phyloP scores from a whole-genome alignment of 176 grass and related monocot species.

The Raddia distichophylla region DNA sequence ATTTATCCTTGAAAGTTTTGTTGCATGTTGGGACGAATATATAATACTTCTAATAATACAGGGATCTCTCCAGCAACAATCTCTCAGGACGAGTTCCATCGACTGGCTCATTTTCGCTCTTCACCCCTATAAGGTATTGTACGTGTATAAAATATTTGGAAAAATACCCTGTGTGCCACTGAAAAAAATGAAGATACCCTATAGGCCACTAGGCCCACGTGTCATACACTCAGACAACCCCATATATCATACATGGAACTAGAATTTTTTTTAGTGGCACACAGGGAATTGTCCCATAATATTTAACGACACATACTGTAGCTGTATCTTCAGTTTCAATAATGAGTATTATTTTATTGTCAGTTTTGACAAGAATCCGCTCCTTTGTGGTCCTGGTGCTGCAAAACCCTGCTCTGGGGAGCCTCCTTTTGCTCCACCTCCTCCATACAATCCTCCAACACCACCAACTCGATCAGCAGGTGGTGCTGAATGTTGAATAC shows the following conservation, averaged over 20 bases:
- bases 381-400: conserved; percentile 69
- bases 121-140: conserved; percentile 81
- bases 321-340: conserved; percentile 16
- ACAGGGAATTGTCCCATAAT: not conserved
- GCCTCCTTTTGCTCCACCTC: conserved; percentile 59
- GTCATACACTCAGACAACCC: too few relatives aligned
- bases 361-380: conserved; percentile 70
- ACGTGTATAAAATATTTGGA: not conserved
- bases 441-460: conserved; percentile 54
- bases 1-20: conserved; percentile 28
- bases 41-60: conserved; percentile 36
- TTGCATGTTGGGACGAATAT: conserved; percentile 36
- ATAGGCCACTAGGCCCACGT: too few relatives aligned
- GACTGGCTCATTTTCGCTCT: conserved; percentile 71
- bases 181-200: too few relatives aligned
- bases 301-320: conserved; percentile 23
- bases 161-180: too few relatives aligned
- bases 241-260: too few relatives aligned
- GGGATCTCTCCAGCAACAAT: conserved; percentile 78
- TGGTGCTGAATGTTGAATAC: not conserved
- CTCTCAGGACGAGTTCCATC: conserved; percentile 69
- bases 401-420: conserved; percentile 53
- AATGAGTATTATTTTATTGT: conserved; percentile 30
- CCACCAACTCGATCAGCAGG: conserved; percentile 50
- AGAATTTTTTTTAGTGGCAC: too few relatives aligned